Evolutionary conservation across 257 asterid genomes (phyloP).

Genomic region (Rehmannia glutinosa): DNA sequence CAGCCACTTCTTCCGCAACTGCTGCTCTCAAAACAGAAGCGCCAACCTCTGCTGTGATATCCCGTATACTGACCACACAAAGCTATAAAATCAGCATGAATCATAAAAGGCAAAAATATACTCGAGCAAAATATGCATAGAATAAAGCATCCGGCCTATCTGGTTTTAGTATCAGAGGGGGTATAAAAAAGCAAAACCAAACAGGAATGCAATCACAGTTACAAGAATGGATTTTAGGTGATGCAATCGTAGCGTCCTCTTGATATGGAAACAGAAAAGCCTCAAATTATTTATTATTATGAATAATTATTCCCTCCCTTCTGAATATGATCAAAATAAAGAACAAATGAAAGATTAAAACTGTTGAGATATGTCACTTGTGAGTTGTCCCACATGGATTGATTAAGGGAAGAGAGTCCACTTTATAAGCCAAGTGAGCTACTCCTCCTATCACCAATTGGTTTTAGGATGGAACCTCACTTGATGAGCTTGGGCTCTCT

Average conservation of each 20-base stretch:
- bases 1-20: constrained; percentile 74
- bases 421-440: too few relatives aligned
- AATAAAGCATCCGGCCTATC: background rate
- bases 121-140: background rate
- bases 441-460: too few relatives aligned
- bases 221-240: background rate
- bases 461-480: too few relatives aligned
- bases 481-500: too few relatives aligned
- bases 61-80: constrained; percentile 65
- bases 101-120: background rate
- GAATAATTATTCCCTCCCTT: too few relatives aligned
- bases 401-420: too few relatives aligned
- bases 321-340: too few relatives aligned
- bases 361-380: too few relatives aligned
- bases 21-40: constrained; percentile 90
- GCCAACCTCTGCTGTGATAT: constrained; percentile 92
- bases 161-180: background rate
- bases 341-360: too few relatives aligned
- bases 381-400: too few relatives aligned
- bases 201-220: background rate
- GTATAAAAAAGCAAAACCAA: background rate
- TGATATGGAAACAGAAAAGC: too few relatives aligned
- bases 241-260: background rate
- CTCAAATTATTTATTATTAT: too few relatives aligned
- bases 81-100: constrained; percentile 16